Evolutionary conservation across 768 basidiomycete species (phyloP).

Genomic region (Termitomyces sp.): DNA sequence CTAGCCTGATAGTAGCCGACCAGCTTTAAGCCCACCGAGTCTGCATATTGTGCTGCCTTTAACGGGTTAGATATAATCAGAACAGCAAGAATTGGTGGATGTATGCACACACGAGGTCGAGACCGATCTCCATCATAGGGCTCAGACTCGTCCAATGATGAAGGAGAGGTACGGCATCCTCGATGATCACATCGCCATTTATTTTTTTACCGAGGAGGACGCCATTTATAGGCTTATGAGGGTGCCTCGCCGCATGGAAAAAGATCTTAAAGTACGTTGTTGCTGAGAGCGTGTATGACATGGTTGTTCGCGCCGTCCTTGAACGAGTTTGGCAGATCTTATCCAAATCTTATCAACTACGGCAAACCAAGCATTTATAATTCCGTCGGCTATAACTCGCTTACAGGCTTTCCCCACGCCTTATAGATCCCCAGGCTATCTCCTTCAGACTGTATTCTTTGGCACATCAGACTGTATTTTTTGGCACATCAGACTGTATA

Average conservation of each 20-base stretch:
- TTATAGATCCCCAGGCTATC: too few relatives aligned
- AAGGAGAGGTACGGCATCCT: constrained; percentile 70
- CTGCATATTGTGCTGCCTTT: constrained; percentile 59
- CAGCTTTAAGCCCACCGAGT: constrained; percentile 42
- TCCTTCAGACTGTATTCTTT: too few relatives aligned
- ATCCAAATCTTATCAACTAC: background rate
- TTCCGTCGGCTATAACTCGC: too few relatives aligned
- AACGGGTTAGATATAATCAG: background rate
- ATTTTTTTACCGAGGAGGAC: constrained; percentile 59
- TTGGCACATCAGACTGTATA: too few relatives aligned
- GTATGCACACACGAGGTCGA: constrained; percentile 55
- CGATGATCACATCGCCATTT: constrained; percentile 37
- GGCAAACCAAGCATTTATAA: too few relatives aligned
- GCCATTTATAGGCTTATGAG: constrained; percentile 70
- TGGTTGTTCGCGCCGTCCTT: background rate
- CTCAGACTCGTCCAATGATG: constrained; percentile 84
- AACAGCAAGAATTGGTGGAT: background rate
- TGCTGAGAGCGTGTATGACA: constrained; percentile 47
- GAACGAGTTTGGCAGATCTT: background rate
- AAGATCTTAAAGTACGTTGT: constrained; percentile 70
- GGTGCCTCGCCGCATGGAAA: constrained; percentile 78
- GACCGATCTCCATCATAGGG: constrained; percentile 83
- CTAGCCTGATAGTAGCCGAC: constrained; percentile 78
- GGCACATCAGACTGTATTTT: too few relatives aligned
- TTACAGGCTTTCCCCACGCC: too few relatives aligned